These are phyloP conservation scores for Ceratocystiopsis sp. DNA, from an alignment of 2,329 filamentous ascomycete species.

Conservation along the genomic window DNA sequence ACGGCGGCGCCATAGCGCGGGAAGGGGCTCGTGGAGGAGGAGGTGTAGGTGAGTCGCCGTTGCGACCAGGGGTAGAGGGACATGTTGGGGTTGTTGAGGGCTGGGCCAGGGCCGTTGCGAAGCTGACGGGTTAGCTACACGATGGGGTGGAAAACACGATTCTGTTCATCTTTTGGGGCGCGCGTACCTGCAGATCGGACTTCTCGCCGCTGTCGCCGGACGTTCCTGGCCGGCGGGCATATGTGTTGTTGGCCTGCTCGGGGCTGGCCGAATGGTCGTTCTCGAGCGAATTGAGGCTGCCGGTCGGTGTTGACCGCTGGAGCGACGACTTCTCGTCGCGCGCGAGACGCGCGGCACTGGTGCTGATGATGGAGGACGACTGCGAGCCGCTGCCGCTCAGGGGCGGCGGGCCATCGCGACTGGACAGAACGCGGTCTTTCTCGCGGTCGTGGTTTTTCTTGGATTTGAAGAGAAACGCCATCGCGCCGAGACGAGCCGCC, in stretches of 20 bases:
- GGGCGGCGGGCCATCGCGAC: conserved; percentile 31
- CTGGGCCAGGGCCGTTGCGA: conserved; percentile 36
- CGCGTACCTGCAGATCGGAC: conserved; percentile 10
- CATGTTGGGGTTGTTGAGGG: conserved; percentile 42
- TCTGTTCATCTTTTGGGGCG: no score
- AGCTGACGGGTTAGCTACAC: conserved; percentile 21
- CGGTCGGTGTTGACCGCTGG: conserved; percentile 55
- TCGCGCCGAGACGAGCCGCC: conserved; percentile 21
- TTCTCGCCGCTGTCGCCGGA: conserved; percentile 35
- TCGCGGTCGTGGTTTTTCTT: conserved; percentile 53
- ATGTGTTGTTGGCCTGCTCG: conserved; percentile 39
- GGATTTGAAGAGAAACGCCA: conserved; percentile 72
- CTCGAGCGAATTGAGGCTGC: conserved; percentile 58
- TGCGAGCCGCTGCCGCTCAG: conserved; percentile 20
- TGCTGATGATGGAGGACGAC: conserved; percentile 28
- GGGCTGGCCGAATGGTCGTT: conserved; percentile 39
- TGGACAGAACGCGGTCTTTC: conserved; percentile 42
- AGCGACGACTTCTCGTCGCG: conserved; percentile 36
- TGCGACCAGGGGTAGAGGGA: conserved; percentile 95
- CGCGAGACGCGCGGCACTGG: conserved; percentile 26
- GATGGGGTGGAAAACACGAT: no score
- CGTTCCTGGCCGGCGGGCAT: conserved; percentile 27
- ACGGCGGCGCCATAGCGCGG: conserved; percentile 94
- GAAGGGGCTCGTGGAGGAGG: conserved; percentile 70
- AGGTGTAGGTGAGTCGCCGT: conserved; percentile 69